phyloP scores from a whole-genome alignment of 2,329 filamentous ascomycete species.

The Aspergillus ruber region DNA sequence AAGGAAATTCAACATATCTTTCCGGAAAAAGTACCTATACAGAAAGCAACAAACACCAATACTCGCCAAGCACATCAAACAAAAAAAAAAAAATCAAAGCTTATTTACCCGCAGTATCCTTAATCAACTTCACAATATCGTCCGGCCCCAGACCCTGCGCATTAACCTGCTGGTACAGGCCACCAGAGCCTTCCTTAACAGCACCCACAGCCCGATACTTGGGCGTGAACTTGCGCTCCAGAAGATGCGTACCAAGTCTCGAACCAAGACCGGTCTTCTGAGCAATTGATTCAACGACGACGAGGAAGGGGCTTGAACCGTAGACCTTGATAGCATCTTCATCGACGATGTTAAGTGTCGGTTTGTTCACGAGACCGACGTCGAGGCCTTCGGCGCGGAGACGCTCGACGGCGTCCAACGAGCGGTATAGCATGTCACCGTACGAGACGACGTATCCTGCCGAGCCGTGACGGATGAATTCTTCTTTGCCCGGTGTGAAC shows the following conservation, averaged over 20 bases:
- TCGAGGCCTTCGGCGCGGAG: constrained; percentile 31
- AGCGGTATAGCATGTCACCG: constrained; percentile 37
- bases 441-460: constrained; percentile 35
- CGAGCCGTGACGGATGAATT: constrained; percentile 30
- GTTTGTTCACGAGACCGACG: constrained; percentile 35
- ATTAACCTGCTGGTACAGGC: constrained; percentile 34
- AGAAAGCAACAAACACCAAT: no score
- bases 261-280: constrained; percentile 37
- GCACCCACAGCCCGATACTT: constrained; percentile 34
- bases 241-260: constrained; percentile 29
- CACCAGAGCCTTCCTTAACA: constrained; percentile 33
- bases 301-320: constrained; percentile 30
- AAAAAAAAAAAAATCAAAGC: neutral
- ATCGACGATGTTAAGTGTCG: constrained; percentile 34
- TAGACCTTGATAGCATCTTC: constrained; percentile 33
- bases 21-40: no score
- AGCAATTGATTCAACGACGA: constrained; percentile 33
- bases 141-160: constrained; percentile 31
- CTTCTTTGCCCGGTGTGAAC: constrained; percentile 33
- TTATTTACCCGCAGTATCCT: constrained; percentile 15
- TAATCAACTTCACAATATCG: constrained; percentile 27
- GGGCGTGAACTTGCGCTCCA: constrained; percentile 32
- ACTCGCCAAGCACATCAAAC: no score
- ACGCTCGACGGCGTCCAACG: constrained; percentile 33
- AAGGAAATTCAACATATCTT: no score